Conservation (phyloP, 202 grass and related monocot genomes). For the Brachypodium distachyon region DNA sequence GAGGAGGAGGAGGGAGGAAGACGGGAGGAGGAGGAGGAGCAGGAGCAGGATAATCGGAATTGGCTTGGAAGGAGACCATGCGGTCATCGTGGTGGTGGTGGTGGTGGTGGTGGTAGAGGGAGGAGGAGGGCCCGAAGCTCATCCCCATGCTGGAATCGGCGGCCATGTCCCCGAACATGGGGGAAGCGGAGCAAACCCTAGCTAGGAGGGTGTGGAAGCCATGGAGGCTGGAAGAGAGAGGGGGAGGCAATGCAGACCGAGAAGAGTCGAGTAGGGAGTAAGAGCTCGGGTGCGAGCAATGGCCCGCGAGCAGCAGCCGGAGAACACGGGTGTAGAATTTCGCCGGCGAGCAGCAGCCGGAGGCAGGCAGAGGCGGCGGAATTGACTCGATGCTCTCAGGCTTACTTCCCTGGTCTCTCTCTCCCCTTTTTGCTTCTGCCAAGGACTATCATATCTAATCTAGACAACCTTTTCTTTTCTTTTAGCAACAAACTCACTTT, state of each 20-base stretch:
- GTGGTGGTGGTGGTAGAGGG: slow-evolving; percentile 24
- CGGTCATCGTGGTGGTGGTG: slow-evolving; percentile 31
- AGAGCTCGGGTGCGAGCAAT: background rate
- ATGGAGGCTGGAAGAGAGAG: background rate
- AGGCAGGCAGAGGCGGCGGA: background rate
- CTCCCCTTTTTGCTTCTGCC: no score
- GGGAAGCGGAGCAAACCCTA: slow-evolving; percentile 6
- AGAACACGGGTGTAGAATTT: background rate
- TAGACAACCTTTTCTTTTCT: no score
- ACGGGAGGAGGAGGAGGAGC: background rate
- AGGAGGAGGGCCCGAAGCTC: slow-evolving; percentile 33
- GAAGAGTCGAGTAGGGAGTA: background rate
- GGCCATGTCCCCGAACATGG: slow-evolving; percentile 41
- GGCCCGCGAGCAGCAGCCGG: background rate
- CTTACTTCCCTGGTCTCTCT: no score
- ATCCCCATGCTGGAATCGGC: slow-evolving; percentile 43
- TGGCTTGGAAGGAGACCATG: slow-evolving; percentile 55
- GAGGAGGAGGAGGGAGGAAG: slow-evolving; percentile 11
- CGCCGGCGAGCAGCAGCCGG: background rate
- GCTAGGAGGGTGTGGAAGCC: background rate
- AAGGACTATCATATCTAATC: no score
- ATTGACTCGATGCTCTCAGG: background rate
- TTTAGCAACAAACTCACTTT: no score
- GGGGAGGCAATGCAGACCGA: background rate
- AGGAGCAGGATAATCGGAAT: background rate